Conservation (phyloP, 805 yeast genomes). For the Kurtzmaniella cleridarum region DNA sequence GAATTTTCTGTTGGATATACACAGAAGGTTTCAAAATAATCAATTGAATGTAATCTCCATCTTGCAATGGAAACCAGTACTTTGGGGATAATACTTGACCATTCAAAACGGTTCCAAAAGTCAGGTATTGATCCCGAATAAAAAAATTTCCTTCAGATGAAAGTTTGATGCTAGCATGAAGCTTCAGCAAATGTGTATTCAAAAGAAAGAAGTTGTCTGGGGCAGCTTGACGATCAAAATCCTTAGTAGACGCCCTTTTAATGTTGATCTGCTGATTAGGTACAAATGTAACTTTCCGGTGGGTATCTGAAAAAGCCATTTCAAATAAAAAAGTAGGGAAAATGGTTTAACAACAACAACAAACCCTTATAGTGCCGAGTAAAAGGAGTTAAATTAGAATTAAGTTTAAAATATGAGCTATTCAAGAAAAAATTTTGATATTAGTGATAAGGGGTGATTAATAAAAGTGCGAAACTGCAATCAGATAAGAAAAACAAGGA, state of each 20-base stretch:
- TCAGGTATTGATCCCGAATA: conserved; percentile 27
- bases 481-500: too few relatives aligned
- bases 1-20: conserved; percentile 11
- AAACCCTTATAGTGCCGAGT: too few relatives aligned
- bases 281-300: neutral
- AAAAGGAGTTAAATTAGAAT: too few relatives aligned
- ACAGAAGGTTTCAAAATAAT: conserved; percentile 27
- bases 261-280: conserved; percentile 7
- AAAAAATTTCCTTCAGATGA: conserved; percentile 13
- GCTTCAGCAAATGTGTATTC: conserved; percentile 33
- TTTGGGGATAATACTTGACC: conserved; percentile 18
- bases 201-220: conserved; percentile 26
- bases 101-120: conserved; percentile 35
- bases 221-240: conserved; percentile 18
- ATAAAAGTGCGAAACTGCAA: too few relatives aligned
- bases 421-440: too few relatives aligned
- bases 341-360: too few relatives aligned
- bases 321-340: too few relatives aligned
- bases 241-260: conserved; percentile 28
- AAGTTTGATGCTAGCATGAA: conserved; percentile 26
- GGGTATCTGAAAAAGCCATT: too few relatives aligned
- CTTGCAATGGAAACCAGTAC: conserved; percentile 10
- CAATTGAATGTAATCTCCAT: conserved; percentile 30
- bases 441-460: too few relatives aligned
- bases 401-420: too few relatives aligned